A percentile compares a stretch with the other conserved stretches of the same genome.
Conservation (phyloP, 768 basidiomycete genomes). For the Mycena vitilis region DNA sequence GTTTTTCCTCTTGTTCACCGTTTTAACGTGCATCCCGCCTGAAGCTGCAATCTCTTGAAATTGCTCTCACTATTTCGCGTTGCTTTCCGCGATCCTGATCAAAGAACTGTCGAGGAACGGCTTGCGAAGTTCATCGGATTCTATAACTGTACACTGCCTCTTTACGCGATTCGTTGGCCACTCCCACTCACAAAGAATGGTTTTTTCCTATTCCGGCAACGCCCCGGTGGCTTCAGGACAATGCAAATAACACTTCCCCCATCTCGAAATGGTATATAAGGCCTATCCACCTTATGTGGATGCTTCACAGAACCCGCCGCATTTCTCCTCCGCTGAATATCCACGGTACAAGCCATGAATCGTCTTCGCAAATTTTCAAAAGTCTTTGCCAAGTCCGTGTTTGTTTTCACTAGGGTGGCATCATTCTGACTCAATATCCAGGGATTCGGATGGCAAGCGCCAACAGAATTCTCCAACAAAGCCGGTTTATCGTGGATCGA, state of each 20-base stretch:
- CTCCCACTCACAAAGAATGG: conserved; percentile 4
- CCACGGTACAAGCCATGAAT: neutral
- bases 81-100: too few species aligned
- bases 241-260: conserved; percentile 9
- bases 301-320: neutral
- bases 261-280: neutral
- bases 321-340: too few species aligned
- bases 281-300: neutral
- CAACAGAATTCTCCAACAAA: neutral
- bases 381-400: conserved; percentile 26
- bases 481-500: conserved; percentile 24
- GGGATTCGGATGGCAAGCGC: conserved; percentile 1
- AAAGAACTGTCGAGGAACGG: too few species aligned
- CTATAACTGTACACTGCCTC: neutral
- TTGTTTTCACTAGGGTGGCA: neutral
- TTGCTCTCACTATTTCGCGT: too few species aligned
- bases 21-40: too few species aligned
- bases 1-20: too few species aligned
- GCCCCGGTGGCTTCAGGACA: conserved; percentile 21
- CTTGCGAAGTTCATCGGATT: neutral
- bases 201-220: conserved; percentile 14
- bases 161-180: neutral
- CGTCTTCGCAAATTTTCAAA: conserved; percentile 31
- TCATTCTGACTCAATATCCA: conserved; percentile 4
- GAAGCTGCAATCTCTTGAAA: too few species aligned